These are phyloP conservation scores for Kwoniella dendrophila DNA, from an alignment of 768 basidiomycete genomes.

Conservation along the genomic window DNA sequence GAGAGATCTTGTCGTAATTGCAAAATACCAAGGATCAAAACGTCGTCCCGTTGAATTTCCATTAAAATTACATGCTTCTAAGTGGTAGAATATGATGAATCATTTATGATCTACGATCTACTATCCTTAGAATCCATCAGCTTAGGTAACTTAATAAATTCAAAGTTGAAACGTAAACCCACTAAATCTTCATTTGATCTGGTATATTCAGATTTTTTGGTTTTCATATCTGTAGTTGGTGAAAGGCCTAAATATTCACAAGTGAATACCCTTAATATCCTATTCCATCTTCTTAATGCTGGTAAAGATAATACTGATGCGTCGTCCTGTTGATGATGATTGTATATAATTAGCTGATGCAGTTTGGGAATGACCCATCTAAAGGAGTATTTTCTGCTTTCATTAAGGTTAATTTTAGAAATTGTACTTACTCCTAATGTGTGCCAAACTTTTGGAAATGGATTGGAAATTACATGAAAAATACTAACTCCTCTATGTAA, in stretches of 20 bases:
- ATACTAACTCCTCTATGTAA: slow-evolving; percentile 77
- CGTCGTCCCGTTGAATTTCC: no score
- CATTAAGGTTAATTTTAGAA: no score
- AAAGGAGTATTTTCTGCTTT: no score
- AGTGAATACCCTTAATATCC: slow-evolving; percentile 82
- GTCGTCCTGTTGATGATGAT: slow-evolving; percentile 68
- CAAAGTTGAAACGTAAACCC: neutral
- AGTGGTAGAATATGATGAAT: slow-evolving; percentile 1
- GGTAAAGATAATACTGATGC: slow-evolving; percentile 78
- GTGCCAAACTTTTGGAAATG: slow-evolving; percentile 92
- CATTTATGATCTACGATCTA: slow-evolving; percentile 1
- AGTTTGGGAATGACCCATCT: no score
- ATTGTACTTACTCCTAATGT: slow-evolving; percentile 64
- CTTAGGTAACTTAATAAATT: neutral
- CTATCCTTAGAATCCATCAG: neutral
- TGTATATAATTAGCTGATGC: no score
- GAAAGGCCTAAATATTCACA: slow-evolving; percentile 76
- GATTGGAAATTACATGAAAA: slow-evolving; percentile 83
- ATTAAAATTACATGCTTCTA: no score
- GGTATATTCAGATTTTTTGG: neutral
- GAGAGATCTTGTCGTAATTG: no score
- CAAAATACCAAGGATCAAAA: no score
- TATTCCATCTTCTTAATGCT: slow-evolving; percentile 86
- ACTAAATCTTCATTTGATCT: slow-evolving; percentile 6
- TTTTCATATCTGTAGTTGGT: slow-evolving; percentile 11